phyloP scores from a whole-genome alignment of 78 protist species.

The Speleostelium caveatum region DNA sequence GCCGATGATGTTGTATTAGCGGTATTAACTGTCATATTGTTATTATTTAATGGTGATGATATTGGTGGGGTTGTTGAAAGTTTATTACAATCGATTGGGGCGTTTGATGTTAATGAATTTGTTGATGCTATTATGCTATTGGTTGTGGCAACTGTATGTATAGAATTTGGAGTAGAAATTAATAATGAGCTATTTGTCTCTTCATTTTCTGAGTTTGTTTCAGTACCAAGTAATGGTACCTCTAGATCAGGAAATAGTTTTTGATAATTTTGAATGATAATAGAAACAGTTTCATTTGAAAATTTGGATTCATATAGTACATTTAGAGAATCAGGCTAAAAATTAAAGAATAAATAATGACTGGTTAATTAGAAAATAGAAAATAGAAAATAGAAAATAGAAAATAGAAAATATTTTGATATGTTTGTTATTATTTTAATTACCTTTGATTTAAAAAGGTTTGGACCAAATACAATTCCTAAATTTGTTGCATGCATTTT shows the following conservation, averaged over 20 bases:
- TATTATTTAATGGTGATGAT: slow-evolving; percentile 1
- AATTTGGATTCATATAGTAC: slow-evolving; percentile 40
- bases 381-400: background rate
- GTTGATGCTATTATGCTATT: background rate
- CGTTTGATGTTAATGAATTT: background rate
- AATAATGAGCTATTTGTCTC: background rate
- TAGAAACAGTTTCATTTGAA: slow-evolving; percentile 50
- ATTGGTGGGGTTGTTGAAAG: background rate
- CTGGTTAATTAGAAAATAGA: no score
- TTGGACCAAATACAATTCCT: slow-evolving; percentile 73
- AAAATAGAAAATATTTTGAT: background rate
- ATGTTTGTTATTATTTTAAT: background rate
- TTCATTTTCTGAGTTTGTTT: slow-evolving; percentile 51
- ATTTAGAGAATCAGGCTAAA: slow-evolving; percentile 37
- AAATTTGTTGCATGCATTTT: slow-evolving; percentile 63
- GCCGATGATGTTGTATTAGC: background rate
- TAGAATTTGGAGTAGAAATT: background rate
- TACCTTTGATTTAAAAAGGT: slow-evolving; percentile 31
- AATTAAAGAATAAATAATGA: no score
- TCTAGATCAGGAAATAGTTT: slow-evolving; percentile 64
- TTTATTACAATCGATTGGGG: no score
- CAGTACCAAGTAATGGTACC: slow-evolving; percentile 62
- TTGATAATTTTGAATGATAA: slow-evolving; percentile 15
- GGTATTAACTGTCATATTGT: background rate
- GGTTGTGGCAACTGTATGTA: background rate